phyloP scores from a whole-genome alignment of 2,329 filamentous ascomycete genomes.

The Stachybotrys chartarum region DNA sequence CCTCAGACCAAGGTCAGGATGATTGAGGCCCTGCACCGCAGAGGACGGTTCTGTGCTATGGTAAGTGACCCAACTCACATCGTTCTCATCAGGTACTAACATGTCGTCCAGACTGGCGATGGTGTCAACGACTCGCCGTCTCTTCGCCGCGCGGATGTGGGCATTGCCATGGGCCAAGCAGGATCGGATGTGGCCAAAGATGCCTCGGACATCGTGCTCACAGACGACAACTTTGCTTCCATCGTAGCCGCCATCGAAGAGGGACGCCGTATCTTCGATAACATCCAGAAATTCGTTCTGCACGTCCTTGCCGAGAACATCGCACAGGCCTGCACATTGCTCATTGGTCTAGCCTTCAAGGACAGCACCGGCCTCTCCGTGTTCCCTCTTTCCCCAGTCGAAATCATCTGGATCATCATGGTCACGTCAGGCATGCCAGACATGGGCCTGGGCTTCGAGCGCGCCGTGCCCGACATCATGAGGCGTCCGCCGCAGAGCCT shows the following conservation, averaged over 20 bases:
- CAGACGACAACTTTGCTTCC: slow-evolving; percentile 67
- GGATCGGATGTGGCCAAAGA: slow-evolving; percentile 59
- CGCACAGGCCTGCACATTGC: slow-evolving; percentile 60
- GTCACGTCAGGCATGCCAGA: slow-evolving; percentile 68
- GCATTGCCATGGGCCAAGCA: slow-evolving; percentile 59
- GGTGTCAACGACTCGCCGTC: slow-evolving; percentile 70
- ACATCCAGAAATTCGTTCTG: slow-evolving; percentile 69
- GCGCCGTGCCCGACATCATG: slow-evolving; percentile 63
- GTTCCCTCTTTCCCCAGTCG: slow-evolving; percentile 67
- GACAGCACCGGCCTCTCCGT: slow-evolving; percentile 57
- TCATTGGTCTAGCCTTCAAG: slow-evolving; percentile 68
- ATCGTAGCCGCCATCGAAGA: slow-evolving; percentile 67
- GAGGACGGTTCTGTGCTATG: slow-evolving; percentile 59
- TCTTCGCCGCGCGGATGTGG: slow-evolving; percentile 62
- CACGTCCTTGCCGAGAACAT: slow-evolving; percentile 65
- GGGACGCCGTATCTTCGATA: slow-evolving; percentile 65
- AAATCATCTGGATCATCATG: slow-evolving; percentile 80
- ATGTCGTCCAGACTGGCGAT: slow-evolving; percentile 48
- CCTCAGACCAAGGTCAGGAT: slow-evolving; percentile 65
- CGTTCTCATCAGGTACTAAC: slow-evolving; percentile 3
- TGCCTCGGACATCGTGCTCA: slow-evolving; percentile 61
- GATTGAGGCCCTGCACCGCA: slow-evolving; percentile 62
- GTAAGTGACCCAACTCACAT: slow-evolving; percentile 30
- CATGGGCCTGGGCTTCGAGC: slow-evolving; percentile 71
- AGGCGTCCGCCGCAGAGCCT: slow-evolving; percentile 58